Conservation (phyloP, 768 basidiomycete genomes). For the Russula dissimulans region DNA sequence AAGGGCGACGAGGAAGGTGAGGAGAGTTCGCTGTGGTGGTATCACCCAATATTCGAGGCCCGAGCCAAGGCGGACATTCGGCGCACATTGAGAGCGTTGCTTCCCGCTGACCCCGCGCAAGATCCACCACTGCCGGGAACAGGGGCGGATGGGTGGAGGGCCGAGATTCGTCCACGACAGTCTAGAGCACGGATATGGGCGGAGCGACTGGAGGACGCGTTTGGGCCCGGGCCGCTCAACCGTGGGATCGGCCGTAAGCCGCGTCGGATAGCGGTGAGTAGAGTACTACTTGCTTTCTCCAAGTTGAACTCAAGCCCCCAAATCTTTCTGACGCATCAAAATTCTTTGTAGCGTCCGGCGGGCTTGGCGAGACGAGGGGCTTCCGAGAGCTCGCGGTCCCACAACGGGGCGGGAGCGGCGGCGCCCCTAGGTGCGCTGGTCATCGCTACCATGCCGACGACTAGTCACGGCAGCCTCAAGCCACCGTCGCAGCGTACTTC, state of each 20-base stretch:
- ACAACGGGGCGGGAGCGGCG: neutral
- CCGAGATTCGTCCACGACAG: conserved; percentile 5
- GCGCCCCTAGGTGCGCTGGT: neutral
- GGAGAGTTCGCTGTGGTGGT: conserved; percentile 6
- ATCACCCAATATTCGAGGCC: conserved; percentile 5
- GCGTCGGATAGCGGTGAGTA: conserved; percentile 7
- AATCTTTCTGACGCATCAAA: no score
- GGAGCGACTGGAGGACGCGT: conserved; percentile 13
- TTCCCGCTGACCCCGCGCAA: conserved; percentile 4
- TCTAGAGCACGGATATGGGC: conserved; percentile 8
- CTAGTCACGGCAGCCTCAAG: neutral
- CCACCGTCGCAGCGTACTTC: neutral
- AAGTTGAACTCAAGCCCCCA: no score
- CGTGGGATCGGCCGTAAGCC: conserved; percentile 18
- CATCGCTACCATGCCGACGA: neutral
- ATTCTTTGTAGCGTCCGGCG: neutral
- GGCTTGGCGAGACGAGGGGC: neutral
- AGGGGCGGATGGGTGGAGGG: neutral
- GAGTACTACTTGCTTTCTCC: no score
- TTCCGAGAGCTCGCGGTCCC: neutral
- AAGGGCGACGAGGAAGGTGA: neutral
- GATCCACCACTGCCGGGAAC: neutral
- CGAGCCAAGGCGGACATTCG: conserved; percentile 13
- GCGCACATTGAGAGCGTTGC: conserved; percentile 1
- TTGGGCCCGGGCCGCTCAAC: conserved; percentile 12